Percentiles rank a stretch among this genome's conserved stretches.
Evolutionary conservation across 2,329 filamentous ascomycete genomes (phyloP).

Genomic region (Trichoderma koningii): DNA sequence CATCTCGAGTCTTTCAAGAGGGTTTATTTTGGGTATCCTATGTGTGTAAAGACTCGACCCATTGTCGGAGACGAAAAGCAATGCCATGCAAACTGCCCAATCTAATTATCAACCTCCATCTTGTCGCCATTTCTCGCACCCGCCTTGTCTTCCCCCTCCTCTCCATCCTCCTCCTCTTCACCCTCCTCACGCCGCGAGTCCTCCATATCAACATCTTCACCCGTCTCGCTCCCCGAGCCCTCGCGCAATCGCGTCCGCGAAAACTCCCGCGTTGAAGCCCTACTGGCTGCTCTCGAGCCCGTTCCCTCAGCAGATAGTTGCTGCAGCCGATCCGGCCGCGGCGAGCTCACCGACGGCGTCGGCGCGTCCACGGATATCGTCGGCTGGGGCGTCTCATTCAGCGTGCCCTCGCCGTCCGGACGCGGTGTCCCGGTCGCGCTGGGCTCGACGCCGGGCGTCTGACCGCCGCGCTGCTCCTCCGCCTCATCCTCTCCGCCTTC

Average conservation of each 20-base stretch:
- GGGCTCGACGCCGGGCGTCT: slow-evolving; percentile 53
- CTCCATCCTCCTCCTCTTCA: slow-evolving; percentile 43
- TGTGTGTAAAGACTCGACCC: slow-evolving; percentile 29
- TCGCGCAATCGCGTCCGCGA: slow-evolving; percentile 36
- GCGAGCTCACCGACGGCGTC: slow-evolving; percentile 40
- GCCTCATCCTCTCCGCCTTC: slow-evolving; percentile 65
- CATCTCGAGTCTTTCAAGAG: background rate
- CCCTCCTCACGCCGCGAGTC: slow-evolving; percentile 45
- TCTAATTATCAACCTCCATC: slow-evolving; percentile 64
- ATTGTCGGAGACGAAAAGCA: background rate
- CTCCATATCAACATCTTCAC: slow-evolving; percentile 62
- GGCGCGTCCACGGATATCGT: slow-evolving; percentile 36
- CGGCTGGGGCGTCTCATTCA: slow-evolving; percentile 34
- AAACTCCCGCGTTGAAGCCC: slow-evolving; percentile 36
- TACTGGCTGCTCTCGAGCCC: slow-evolving; percentile 34
- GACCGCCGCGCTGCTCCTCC: slow-evolving; percentile 49
- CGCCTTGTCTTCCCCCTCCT: slow-evolving; percentile 36
- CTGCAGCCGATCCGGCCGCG: slow-evolving; percentile 36
- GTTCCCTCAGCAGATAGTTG: slow-evolving; percentile 31
- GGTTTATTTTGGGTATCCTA: slow-evolving; percentile 30
- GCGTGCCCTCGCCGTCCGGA: slow-evolving; percentile 46
- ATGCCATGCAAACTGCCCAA: background rate
- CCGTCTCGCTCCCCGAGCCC: slow-evolving; percentile 44
- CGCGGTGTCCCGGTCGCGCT: slow-evolving; percentile 56
- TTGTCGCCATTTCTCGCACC: slow-evolving; percentile 54